Conservation (phyloP, 176 grass and related monocot species). For the Rhynchospora pubera region DNA sequence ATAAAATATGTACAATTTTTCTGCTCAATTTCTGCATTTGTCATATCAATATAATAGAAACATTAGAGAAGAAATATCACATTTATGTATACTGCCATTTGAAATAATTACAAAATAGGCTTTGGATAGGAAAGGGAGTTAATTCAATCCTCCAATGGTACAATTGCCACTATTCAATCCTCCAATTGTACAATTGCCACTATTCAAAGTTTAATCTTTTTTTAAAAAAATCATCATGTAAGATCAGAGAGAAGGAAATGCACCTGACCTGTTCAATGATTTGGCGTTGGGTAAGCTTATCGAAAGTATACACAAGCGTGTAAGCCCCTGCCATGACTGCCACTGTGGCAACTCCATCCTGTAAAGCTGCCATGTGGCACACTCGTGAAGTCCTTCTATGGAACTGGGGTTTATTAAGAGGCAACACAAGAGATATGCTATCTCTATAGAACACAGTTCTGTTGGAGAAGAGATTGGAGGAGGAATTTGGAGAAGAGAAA, state of each 20-base stretch:
- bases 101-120: not conserved
- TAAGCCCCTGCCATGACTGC: slow-evolving; percentile 59
- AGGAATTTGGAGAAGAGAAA: not conserved
- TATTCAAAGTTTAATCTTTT: too few species aligned
- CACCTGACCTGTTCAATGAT: slow-evolving; percentile 64
- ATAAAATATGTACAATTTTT: slow-evolving; percentile 81
- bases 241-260: not conserved
- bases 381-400: not conserved
- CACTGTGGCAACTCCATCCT: slow-evolving; percentile 38
- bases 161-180: too few species aligned
- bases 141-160: not conserved
- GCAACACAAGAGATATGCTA: not conserved
- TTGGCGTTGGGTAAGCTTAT: slow-evolving; percentile 46
- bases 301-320: slow-evolving; percentile 55
- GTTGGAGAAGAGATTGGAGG: not conserved
- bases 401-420: not conserved
- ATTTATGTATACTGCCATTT: not conserved
- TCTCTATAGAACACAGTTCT: not conserved
- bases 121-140: not conserved
- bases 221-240: not conserved
- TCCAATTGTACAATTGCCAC: not conserved
- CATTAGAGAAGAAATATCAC: slow-evolving; percentile 1
- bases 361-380: slow-evolving; percentile 30
- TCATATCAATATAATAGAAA: not conserved
- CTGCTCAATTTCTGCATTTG: slow-evolving; percentile 79